These are phyloP conservation scores for Dinochytrium kinnereticum DNA, from an alignment of 371 early-diverging fungal species.

Conservation along the genomic window DNA sequence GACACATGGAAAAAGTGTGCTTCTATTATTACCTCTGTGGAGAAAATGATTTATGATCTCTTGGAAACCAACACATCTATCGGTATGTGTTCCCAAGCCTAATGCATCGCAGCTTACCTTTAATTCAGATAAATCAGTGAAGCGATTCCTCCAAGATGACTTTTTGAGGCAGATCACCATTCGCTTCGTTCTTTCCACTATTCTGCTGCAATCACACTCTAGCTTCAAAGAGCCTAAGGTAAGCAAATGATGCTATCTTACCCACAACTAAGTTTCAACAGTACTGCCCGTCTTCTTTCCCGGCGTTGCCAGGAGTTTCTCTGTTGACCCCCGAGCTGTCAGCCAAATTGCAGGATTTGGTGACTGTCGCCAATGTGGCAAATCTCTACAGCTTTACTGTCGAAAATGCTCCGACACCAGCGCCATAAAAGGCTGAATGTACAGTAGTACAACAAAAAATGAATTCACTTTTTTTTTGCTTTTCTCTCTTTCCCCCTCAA, in stretches of 20 bases:
- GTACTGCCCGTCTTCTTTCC: slow-evolving; percentile 53
- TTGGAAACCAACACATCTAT: slow-evolving; percentile 32
- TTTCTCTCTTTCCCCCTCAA: not conserved
- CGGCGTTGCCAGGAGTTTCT: slow-evolving; percentile 40
- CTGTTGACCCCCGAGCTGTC: slow-evolving; percentile 46
- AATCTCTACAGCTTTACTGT: slow-evolving; percentile 34
- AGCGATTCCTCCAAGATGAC: slow-evolving; percentile 84
- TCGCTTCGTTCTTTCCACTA: slow-evolving; percentile 78
- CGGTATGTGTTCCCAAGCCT: not conserved
- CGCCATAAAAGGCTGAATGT: too few species aligned
- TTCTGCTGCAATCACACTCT: slow-evolving; percentile 62
- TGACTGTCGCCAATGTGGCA: slow-evolving; percentile 29
- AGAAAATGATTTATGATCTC: slow-evolving; percentile 45
- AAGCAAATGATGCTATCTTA: not conserved
- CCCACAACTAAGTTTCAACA: slow-evolving; percentile 21
- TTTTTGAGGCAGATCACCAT: slow-evolving; percentile 86
- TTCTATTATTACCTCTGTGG: slow-evolving; percentile 35
- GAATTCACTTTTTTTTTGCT: not conserved
- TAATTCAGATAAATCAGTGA: slow-evolving; percentile 58
- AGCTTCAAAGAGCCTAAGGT: slow-evolving; percentile 63
- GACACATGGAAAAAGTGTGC: slow-evolving; percentile 51
- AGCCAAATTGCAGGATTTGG: slow-evolving; percentile 47
- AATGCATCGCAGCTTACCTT: not conserved
- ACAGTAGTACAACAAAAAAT: too few species aligned
- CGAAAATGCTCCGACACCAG: not conserved